Evolutionary conservation across 2,329 filamentous ascomycete genomes (phyloP).

Genomic region (Phaeosphaeria sp.): DNA sequence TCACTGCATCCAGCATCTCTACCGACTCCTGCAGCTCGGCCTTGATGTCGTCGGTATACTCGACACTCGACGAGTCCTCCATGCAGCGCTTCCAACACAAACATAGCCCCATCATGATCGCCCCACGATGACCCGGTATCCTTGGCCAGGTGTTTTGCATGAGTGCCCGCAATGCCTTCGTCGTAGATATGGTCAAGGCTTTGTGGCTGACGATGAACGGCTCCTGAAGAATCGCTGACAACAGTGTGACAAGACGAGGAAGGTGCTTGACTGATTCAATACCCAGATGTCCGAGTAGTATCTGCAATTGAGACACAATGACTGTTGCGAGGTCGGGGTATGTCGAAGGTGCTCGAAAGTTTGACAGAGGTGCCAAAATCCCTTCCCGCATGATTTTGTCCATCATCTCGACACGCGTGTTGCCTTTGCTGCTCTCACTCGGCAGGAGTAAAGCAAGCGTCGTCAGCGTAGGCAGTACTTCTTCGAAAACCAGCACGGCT

Average conservation of each 20-base stretch:
- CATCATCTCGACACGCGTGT: slow-evolving; percentile 43
- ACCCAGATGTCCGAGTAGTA: slow-evolving; percentile 64
- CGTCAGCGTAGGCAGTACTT: slow-evolving; percentile 72
- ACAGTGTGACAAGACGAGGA: slow-evolving; percentile 71
- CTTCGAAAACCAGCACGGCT: slow-evolving; percentile 67
- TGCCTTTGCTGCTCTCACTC: slow-evolving; percentile 11
- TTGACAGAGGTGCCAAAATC: slow-evolving; percentile 56
- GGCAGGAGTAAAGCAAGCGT: slow-evolving; percentile 52
- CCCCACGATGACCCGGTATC: slow-evolving; percentile 66
- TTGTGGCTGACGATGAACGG: slow-evolving; percentile 68
- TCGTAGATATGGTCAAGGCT: slow-evolving; percentile 61
- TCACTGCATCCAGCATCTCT: slow-evolving; percentile 36
- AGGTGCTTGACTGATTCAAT: slow-evolving; percentile 72
- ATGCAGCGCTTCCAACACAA: slow-evolving; percentile 44
- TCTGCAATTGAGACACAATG: slow-evolving; percentile 60
- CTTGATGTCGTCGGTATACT: slow-evolving; percentile 19
- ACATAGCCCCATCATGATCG: slow-evolving; percentile 67
- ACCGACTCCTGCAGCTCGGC: slow-evolving; percentile 28
- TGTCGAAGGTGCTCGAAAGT: slow-evolving; percentile 59
- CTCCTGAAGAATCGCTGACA: slow-evolving; percentile 70
- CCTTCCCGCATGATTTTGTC: slow-evolving; percentile 54
- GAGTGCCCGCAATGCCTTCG: slow-evolving; percentile 62
- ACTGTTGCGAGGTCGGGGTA: slow-evolving; percentile 64
- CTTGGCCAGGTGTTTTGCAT: slow-evolving; percentile 74
- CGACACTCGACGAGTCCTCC: slow-evolving; percentile 24